Conservation (phyloP, 345 rosid genomes). For the Corymbia maculata region DNA sequence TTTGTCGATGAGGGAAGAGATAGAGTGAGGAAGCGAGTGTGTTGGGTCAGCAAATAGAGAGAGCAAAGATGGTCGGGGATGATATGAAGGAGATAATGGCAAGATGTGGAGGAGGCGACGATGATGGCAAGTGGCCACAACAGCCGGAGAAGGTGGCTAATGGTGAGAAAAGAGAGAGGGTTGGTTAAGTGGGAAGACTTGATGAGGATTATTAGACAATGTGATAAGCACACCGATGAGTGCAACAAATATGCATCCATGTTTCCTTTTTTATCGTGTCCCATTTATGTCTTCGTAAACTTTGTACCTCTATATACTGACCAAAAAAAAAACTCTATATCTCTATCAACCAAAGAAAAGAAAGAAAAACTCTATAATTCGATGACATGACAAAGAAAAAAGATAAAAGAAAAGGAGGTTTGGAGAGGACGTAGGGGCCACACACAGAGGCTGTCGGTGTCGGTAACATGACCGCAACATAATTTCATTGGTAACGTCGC, state of each 20-base stretch:
- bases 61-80: background rate
- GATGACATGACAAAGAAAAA: background rate
- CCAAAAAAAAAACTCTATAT: too few species aligned
- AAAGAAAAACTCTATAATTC: background rate
- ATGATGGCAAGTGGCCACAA: background rate
- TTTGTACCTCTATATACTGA: too few species aligned
- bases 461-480: background rate
- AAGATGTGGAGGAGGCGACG: background rate
- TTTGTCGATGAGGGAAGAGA: background rate
- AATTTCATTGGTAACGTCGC: rapidly evolving
- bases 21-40: background rate
- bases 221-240: background rate
- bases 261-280: too few species aligned
- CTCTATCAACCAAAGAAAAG: too few species aligned
- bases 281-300: too few species aligned
- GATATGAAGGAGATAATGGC: background rate
- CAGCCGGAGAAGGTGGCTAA: rapidly evolving
- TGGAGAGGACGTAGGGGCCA: too few species aligned
- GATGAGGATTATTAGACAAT: background rate
- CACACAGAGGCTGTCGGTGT: background rate
- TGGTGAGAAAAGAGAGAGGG: background rate
- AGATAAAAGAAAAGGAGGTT: too few species aligned
- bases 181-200: background rate
- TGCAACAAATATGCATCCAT: background rate
- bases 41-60: background rate